Evolutionary conservation across 2,329 filamentous ascomycete species (phyloP).

Genomic region (Cladosporium halotolerans): DNA sequence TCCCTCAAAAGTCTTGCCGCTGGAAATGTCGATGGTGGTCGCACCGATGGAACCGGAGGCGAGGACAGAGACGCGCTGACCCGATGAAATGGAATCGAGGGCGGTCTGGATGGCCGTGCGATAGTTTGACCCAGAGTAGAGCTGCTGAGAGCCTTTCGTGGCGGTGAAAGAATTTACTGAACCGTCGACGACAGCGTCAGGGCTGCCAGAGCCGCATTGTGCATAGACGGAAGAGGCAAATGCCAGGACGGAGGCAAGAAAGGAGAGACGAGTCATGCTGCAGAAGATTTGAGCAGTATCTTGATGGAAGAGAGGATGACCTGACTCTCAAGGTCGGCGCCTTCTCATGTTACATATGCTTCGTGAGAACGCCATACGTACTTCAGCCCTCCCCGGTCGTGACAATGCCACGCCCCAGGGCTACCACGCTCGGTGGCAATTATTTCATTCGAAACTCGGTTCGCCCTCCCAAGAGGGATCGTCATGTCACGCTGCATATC

Average conservation of each 20-base stretch:
- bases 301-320: background rate
- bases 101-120: constrained; percentile 50
- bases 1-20: constrained; percentile 53
- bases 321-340: background rate
- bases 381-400: background rate
- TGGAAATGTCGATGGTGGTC: constrained; percentile 45
- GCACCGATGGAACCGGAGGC: constrained; percentile 52
- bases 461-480: background rate
- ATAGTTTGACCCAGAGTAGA: constrained; percentile 52
- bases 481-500: constrained; percentile 5
- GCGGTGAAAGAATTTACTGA: constrained; percentile 43
- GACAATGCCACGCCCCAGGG: background rate
- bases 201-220: constrained; percentile 45
- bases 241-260: constrained; percentile 39
- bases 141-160: constrained; percentile 36
- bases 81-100: constrained; percentile 45
- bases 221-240: constrained; percentile 33
- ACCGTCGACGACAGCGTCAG: constrained; percentile 44
- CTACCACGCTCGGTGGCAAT: background rate
- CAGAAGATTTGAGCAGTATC: background rate
- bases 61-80: constrained; percentile 49
- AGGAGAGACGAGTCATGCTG: constrained; percentile 33
- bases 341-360: background rate
- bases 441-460: constrained; percentile 1
- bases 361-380: background rate